Evolutionary conservation across 208 protist species (phyloP).

Genomic region (Trypanosoma rangeli): DNA sequence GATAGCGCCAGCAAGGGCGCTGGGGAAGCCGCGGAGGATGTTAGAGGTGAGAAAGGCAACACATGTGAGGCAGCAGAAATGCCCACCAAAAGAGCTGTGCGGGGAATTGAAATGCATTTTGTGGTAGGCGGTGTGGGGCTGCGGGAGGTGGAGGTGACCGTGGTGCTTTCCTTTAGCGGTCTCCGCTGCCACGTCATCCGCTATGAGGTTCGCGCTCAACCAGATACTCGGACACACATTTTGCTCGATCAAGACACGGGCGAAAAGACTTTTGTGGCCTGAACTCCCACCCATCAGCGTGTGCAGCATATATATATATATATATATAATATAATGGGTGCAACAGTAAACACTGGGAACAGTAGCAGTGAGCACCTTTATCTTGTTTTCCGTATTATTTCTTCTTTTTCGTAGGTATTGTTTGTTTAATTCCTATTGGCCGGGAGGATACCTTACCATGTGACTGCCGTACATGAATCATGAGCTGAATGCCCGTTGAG

Average conservation of each 20-base stretch:
- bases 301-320: background rate
- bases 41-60: background rate
- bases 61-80: conserved; percentile 5
- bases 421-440: background rate
- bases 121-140: conserved; percentile 39
- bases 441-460: background rate
- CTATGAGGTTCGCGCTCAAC: conserved; percentile 56
- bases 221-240: conserved; percentile 60
- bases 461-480: background rate
- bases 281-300: background rate
- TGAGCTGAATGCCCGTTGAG: background rate
- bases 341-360: background rate
- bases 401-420: background rate
- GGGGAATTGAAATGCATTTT: conserved; percentile 66
- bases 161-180: conserved; percentile 62
- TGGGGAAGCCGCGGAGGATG: conserved; percentile 22
- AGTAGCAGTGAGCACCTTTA: background rate
- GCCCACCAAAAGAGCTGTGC: conserved; percentile 27
- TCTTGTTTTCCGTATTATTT: background rate
- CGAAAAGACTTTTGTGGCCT: conserved; percentile 43
- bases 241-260: conserved; percentile 65
- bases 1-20: background rate
- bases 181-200: conserved; percentile 54
- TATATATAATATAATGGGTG: background rate
- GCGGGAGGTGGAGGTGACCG: conserved; percentile 54